Conservation (phyloP, 2,329 filamentous ascomycete species). For the Malbranchea cinnamomea region DNA sequence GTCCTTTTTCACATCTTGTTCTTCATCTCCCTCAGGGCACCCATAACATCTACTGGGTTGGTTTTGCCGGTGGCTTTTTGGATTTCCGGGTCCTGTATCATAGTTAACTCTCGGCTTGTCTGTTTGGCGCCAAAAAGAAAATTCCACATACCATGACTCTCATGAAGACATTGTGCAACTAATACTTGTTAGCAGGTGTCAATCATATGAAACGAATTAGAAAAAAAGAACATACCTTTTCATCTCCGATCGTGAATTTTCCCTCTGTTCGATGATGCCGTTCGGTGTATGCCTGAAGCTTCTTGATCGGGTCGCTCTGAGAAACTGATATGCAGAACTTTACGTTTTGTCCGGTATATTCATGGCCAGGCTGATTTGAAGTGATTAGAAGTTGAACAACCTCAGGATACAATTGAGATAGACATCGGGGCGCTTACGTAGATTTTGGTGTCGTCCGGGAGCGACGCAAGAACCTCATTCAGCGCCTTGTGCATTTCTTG, state of each 20-base stretch:
- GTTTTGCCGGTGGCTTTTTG: slow-evolving; percentile 72
- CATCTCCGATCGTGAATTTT: slow-evolving; percentile 90
- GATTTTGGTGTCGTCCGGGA: slow-evolving; percentile 84
- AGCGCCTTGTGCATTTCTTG: slow-evolving; percentile 86
- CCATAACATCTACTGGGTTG: slow-evolving; percentile 72
- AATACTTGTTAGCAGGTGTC: neutral
- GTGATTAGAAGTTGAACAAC: neutral
- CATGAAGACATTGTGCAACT: slow-evolving; percentile 97
- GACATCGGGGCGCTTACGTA: slow-evolving; percentile 43
- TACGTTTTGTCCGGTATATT: slow-evolving; percentile 95
- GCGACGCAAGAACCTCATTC: slow-evolving; percentile 63
- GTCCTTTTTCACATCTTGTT: slow-evolving; percentile 17
- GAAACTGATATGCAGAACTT: slow-evolving; percentile 69
- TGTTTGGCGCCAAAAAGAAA: neutral
- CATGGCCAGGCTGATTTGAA: slow-evolving; percentile 61
- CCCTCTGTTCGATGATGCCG: slow-evolving; percentile 80
- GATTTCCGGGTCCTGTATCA: slow-evolving; percentile 56
- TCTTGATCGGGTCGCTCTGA: slow-evolving; percentile 60
- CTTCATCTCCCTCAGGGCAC: slow-evolving; percentile 77
- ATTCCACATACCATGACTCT: slow-evolving; percentile 49
- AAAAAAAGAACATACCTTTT: slow-evolving; percentile 51
- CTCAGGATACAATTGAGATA: neutral
- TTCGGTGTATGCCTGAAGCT: slow-evolving; percentile 60
- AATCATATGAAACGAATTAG: neutral
- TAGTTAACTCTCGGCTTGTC: neutral